A percentile compares a stretch with the other conserved stretches of the same genome.
Conservation (phyloP, 2,329 filamentous ascomycete genomes). For the Colletotrichum somersetense region DNA sequence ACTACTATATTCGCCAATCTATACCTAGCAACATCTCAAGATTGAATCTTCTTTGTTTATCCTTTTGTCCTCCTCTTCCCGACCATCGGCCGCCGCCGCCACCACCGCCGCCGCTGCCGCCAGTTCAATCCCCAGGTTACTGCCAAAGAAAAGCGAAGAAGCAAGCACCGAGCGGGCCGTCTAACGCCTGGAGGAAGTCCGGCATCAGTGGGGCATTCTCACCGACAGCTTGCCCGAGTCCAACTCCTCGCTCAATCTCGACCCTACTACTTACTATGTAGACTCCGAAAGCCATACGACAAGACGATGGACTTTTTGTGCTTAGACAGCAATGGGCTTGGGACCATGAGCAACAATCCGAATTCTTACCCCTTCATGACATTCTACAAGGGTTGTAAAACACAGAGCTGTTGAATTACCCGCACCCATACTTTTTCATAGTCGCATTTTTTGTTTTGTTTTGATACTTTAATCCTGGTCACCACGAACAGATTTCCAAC, state of each 20-base stretch:
- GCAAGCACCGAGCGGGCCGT: conserved; percentile 3
- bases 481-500: conserved; percentile 10
- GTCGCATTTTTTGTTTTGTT: background rate
- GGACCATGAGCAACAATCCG: background rate
- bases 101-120: background rate
- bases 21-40: background rate
- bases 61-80: background rate
- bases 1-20: background rate
- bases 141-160: background rate
- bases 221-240: conserved; percentile 9
- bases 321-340: background rate
- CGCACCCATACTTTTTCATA: conserved; percentile 15
- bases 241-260: background rate
- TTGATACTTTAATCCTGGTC: conserved; percentile 15
- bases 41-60: conserved; percentile 13
- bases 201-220: conserved; percentile 9
- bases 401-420: too few relatives aligned
- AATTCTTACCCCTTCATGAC: background rate
- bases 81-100: background rate
- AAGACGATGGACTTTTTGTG: background rate
- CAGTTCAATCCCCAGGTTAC: too few relatives aligned
- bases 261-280: background rate
- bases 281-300: background rate
- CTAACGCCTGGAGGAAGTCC: conserved; percentile 20
- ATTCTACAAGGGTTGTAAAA: background rate